A percentile compares a stretch with the other conserved stretches of the same genome.
phyloP scores from a whole-genome alignment of 2,329 filamentous ascomycete genomes.

The Mollisia scopiformis region DNA sequence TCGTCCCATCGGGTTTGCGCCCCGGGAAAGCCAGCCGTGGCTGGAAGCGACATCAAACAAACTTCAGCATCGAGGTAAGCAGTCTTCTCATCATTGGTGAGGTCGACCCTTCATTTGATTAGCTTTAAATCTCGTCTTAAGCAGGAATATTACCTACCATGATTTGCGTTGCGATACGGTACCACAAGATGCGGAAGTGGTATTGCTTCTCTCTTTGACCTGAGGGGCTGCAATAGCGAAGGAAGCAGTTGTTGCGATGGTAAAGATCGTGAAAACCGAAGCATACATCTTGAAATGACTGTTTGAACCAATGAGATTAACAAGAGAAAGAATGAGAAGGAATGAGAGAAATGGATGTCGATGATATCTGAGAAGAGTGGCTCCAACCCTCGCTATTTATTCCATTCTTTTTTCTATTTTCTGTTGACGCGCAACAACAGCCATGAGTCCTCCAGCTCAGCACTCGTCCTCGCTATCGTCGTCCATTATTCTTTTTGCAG shows the following conservation, averaged over 20 bases:
- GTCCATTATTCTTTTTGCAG: background rate
- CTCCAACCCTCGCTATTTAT: background rate
- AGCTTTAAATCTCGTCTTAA: background rate
- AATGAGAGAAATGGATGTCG: background rate
- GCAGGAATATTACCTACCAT: background rate
- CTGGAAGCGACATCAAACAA: background rate
- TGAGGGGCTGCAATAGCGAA: background rate
- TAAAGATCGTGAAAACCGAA: background rate
- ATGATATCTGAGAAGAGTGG: background rate
- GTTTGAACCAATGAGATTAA: background rate
- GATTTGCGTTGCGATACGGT: background rate
- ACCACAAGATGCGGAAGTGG: background rate
- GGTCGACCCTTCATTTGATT: background rate
- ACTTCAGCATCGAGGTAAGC: background rate
- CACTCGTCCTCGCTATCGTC: background rate
- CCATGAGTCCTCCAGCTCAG: background rate
- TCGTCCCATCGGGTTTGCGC: conserved; percentile 3
- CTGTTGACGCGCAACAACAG: background rate
- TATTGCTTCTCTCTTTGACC: background rate
- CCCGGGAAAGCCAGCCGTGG: background rate
- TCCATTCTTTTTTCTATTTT: background rate
- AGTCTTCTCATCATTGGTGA: conserved; percentile 1
- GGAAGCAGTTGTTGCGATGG: background rate
- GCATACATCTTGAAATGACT: background rate
- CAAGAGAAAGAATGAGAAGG: background rate